Evolutionary conservation across 768 basidiomycete species (phyloP), one percentile per base, ranked within the genome.

Genomic region (Tulasnella sp.): DNA sequence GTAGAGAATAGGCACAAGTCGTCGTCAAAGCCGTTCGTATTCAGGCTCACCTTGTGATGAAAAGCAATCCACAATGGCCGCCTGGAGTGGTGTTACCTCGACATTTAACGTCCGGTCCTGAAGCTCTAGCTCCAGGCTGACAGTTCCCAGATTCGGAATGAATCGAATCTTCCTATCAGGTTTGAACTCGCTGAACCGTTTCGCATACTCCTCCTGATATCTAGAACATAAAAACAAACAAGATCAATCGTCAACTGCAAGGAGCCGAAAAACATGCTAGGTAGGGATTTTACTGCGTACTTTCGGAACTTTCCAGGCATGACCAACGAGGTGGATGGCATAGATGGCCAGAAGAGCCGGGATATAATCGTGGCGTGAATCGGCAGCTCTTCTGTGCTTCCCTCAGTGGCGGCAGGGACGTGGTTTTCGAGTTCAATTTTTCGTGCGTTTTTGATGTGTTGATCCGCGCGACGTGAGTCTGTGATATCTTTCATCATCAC

Each of bases 401-500:
- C 15, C 61, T 38, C 34, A 15, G 5, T 38, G 34, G 34, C 34
- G 34, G 34, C 34, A 38, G 34, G 34, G 7, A 15, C 34, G 34
- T 7, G 34, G 34, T 74, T 61, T 51, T 77, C 77, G 67, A 88
- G 83, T 0, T 82, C 77, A n/a, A 29, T n/a, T 11, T 48, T 48
- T n/a, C 47, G 48, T 21, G 47, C 19, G 26, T 49, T 59, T 65
- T 95, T 90, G 1, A 98, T 80, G 69, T 87, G 86, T n/a, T 81
- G 80, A 69, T 98, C 89, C 51, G 86, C 87, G 32, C 91, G 80
- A 67, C 83, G 85, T 42, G 95, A 96, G 70, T 98, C 93, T 2
- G 90, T 86, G 83, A 98, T 88, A 70, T 99, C 96, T 68, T 84
- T 88, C 68, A 98, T 74, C 96, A 99, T 98, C 56, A 99, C 93